These are phyloP conservation scores for Calcarisporium arbuscula DNA, from an alignment of 2,329 filamentous ascomycete species.

Conservation along the genomic window DNA sequence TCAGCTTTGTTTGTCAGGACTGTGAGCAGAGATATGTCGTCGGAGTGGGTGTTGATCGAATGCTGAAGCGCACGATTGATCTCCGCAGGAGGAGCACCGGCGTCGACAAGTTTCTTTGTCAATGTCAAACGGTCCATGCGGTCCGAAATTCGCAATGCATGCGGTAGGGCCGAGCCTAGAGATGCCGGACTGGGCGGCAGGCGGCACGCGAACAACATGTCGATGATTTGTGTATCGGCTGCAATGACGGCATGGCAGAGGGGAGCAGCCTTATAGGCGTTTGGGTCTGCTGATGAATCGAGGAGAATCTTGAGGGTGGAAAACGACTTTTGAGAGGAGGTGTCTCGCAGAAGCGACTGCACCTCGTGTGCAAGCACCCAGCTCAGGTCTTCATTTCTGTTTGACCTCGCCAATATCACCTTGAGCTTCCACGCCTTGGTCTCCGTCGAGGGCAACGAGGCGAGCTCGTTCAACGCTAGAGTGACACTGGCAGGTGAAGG, in stretches of 20 bases:
- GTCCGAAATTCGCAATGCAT: constrained; percentile 44
- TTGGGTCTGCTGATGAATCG: constrained; percentile 47
- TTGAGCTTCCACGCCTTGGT: constrained; percentile 44
- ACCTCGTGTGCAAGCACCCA: constrained; percentile 46
- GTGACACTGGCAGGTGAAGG: constrained; percentile 37
- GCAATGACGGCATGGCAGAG: constrained; percentile 44
- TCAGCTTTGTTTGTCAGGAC: constrained; percentile 41
- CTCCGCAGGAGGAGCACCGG: constrained; percentile 41
- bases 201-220: constrained; percentile 38
- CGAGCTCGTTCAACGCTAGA: constrained; percentile 35
- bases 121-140: constrained; percentile 45
- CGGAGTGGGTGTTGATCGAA: constrained; percentile 39
- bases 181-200: constrained; percentile 33
- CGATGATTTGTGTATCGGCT: constrained; percentile 37
- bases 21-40: constrained; percentile 43
- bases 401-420: constrained; percentile 36
- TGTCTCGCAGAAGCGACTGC: constrained; percentile 33
- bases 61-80: constrained; percentile 46
- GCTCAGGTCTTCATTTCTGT: constrained; percentile 36
- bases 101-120: constrained; percentile 42
- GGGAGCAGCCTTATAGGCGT: constrained; percentile 43
- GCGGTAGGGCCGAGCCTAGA: constrained; percentile 43
- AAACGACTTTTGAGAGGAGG: constrained; percentile 30
- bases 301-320: constrained; percentile 41
- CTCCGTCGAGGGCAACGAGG: constrained; percentile 35